phyloP scores from a whole-genome alignment of 108 stramenopile genomes.

The Cyclotella distinguenda region DNA sequence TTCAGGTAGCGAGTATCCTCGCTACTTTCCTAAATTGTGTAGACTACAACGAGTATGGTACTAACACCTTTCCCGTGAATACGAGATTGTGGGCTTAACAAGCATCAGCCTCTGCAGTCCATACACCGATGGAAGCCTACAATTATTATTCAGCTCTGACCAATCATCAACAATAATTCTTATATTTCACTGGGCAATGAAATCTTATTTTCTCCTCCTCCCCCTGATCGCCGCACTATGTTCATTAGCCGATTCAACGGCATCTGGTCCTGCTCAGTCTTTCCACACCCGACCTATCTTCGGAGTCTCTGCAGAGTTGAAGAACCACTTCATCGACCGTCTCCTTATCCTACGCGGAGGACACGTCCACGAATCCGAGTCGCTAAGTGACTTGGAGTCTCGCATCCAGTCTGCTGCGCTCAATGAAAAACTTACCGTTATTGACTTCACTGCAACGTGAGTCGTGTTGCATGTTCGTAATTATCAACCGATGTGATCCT shows the following conservation, averaged over 20 bases:
- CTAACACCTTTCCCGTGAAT: no score
- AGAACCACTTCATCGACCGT: neutral
- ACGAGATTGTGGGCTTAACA: no score
- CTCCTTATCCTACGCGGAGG: constrained; percentile 61
- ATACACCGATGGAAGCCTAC: no score
- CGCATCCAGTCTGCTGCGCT: constrained; percentile 63
- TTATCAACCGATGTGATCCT: neutral
- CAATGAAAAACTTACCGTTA: constrained; percentile 67
- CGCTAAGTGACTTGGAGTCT: constrained; percentile 62
- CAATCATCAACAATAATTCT: no score
- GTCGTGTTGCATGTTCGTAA: neutral
- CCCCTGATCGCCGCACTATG: neutral
- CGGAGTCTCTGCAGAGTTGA: neutral
- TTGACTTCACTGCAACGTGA: constrained; percentile 82
- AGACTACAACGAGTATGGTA: no score
- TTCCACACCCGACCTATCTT: neutral
- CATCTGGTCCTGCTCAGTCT: neutral
- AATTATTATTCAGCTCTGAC: no score
- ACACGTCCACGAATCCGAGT: constrained; percentile 63
- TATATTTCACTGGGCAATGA: no score
- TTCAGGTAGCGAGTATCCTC: no score
- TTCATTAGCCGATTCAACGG: no score
- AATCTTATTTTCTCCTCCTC: neutral
- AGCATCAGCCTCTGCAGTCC: no score
- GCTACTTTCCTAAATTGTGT: no score